Percentiles rank a stretch among this genome's conserved stretches.
These are phyloP conservation scores for Epichloe brachyelytri DNA, from an alignment of 2,329 filamentous ascomycete species.

Conservation along the genomic window DNA sequence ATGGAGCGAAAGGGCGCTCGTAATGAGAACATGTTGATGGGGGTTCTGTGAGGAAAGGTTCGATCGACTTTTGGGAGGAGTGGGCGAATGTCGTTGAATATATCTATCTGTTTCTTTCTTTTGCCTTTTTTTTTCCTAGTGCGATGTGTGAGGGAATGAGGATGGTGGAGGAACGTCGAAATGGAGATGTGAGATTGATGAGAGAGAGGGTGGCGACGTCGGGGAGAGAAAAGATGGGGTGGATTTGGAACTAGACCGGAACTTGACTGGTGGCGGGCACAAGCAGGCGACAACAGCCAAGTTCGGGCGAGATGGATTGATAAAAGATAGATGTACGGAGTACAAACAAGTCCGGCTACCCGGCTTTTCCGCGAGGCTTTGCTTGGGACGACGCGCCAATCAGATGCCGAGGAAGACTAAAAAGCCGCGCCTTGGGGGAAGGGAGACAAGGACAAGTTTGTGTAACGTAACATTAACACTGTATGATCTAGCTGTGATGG, in stretches of 20 bases:
- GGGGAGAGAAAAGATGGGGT: neutral
- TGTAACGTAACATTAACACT: neutral
- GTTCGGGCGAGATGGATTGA: slow-evolving; percentile 3
- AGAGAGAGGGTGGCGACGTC: slow-evolving; percentile 3
- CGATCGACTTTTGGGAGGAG: neutral
- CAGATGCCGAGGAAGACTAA: neutral
- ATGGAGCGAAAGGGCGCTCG: slow-evolving; percentile 7
- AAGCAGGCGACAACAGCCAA: neutral
- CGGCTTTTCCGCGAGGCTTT: neutral
- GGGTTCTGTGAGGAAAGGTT: neutral
- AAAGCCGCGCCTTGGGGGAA: neutral
- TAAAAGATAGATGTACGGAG: neutral
- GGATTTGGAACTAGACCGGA: neutral
- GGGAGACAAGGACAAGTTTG: neutral
- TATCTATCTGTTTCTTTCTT: neutral
- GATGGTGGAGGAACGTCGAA: neutral
- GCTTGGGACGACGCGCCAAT: neutral
- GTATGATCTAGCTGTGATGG: neutral
- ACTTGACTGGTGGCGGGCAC: neutral
- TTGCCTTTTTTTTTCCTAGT: neutral
- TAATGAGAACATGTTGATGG: slow-evolving; percentile 8
- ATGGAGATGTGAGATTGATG: slow-evolving; percentile 1
- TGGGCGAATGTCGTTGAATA: neutral
- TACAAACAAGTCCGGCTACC: neutral
- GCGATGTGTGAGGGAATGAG: neutral